Percentiles rank a stretch among this genome's conserved stretches.
Conservation (phyloP, 2,329 filamentous ascomycete species). For the Purpureocillium takamizusanense region DNA sequence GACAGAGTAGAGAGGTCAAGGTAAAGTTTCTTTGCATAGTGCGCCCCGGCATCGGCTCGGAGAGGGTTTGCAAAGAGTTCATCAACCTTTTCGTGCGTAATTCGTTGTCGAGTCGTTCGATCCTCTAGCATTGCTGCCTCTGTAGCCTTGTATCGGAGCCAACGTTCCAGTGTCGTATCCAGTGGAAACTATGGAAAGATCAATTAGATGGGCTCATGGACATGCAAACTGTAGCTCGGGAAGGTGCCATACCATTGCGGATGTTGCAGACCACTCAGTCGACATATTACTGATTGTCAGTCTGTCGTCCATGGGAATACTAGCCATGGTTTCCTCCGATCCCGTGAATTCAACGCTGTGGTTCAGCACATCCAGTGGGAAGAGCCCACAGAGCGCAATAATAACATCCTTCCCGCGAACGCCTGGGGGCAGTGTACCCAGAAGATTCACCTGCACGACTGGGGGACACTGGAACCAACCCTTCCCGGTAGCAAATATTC, state of each 20-base stretch:
- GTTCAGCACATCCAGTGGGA: conserved; percentile 84
- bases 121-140: conserved; percentile 50
- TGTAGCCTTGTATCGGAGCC: conserved; percentile 72
- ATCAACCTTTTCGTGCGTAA: conserved; percentile 67
- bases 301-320: conserved; percentile 62
- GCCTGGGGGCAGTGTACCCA: conserved; percentile 63
- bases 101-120: conserved; percentile 41
- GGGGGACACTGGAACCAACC: conserved; percentile 91
- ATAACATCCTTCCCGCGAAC: conserved; percentile 95
- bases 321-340: conserved; percentile 65
- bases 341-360: conserved; percentile 85
- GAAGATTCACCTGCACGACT: conserved; percentile 70
- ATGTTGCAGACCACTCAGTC: conserved; percentile 76
- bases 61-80: conserved; percentile 59
- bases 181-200: too few relatives aligned
- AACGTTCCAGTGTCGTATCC: too few relatives aligned
- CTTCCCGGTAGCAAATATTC: conserved; percentile 71
- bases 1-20: conserved; percentile 76
- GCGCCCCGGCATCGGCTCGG: conserved; percentile 64
- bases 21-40: conserved; percentile 76
- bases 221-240: too few relatives aligned
- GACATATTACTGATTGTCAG: conserved; percentile 75
- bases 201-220: too few relatives aligned
- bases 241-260: too few relatives aligned
- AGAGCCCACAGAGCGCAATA: conserved; percentile 75